Evolutionary conservation across 345 rosid species (phyloP).

Genomic region (Lagerstroemia speciosa): DNA sequence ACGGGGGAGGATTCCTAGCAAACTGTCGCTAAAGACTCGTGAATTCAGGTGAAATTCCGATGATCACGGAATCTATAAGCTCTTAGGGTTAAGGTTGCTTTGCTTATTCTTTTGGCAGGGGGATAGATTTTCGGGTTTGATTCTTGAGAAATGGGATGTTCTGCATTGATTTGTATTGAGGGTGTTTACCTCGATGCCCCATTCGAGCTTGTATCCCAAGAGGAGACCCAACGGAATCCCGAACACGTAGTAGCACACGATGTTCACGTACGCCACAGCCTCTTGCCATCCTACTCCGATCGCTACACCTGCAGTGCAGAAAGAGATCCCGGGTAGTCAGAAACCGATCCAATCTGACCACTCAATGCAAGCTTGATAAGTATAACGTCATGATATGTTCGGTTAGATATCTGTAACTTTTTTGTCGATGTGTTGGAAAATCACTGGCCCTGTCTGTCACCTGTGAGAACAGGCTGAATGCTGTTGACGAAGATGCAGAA

Average conservation of each 20-base stretch:
- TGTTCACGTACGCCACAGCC: slow-evolving; percentile 47
- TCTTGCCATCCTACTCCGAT: slow-evolving; percentile 53
- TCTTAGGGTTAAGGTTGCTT: too few relatives aligned
- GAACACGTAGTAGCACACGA: slow-evolving; percentile 47
- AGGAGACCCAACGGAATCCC: slow-evolving; percentile 54
- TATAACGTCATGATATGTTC: slow-evolving; percentile 27
- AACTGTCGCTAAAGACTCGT: neutral
- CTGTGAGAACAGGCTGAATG: slow-evolving; percentile 83
- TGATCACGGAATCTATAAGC: too few relatives aligned
- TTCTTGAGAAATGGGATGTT: too few relatives aligned
- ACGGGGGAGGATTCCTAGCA: too few relatives aligned
- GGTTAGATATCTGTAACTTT: too few relatives aligned
- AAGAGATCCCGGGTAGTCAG: neutral
- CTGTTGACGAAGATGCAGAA: slow-evolving; percentile 53
- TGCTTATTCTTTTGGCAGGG: too few relatives aligned
- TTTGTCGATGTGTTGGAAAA: too few relatives aligned
- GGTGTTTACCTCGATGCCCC: slow-evolving; percentile 34
- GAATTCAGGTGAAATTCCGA: neutral
- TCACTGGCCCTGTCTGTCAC: too few relatives aligned
- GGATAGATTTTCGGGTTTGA: too few relatives aligned
- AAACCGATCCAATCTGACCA: slow-evolving; percentile 20
- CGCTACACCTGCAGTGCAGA: slow-evolving; percentile 12
- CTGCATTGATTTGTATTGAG: neutral
- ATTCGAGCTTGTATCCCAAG: slow-evolving; percentile 34
- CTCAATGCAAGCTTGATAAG: slow-evolving; percentile 21